Percentiles rank a stretch among this genome's conserved stretches.
Conservation (phyloP, 1,139 yeast species). For the Yamadazyma songkhlaensis region DNA sequence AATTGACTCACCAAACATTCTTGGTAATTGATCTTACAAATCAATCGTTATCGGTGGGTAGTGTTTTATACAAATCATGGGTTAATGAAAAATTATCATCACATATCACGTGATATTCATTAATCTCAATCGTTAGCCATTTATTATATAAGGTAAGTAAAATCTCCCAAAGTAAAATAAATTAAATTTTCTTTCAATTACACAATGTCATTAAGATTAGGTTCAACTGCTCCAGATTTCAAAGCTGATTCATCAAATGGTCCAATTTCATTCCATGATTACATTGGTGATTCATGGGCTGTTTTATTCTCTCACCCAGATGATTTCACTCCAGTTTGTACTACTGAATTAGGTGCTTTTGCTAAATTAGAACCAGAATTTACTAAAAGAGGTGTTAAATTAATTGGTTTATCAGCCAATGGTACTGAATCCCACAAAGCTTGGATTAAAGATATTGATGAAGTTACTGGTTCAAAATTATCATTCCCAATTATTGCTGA, state of each 20-base stretch:
- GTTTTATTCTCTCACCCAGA: slow-evolving; percentile 90
- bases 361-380: slow-evolving; percentile 83
- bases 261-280: slow-evolving; percentile 75
- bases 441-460: slow-evolving; percentile 89
- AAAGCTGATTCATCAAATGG: slow-evolving; percentile 76
- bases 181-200: background rate
- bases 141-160: background rate
- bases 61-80: too few species aligned
- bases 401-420: slow-evolving; percentile 84
- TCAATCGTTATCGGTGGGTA: too few species aligned
- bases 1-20: too few species aligned
- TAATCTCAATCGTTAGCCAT: slow-evolving; percentile 1
- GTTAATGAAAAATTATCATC: slow-evolving; percentile 2
- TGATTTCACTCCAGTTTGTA: slow-evolving; percentile 93
- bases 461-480: slow-evolving; percentile 67
- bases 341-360: slow-evolving; percentile 92
- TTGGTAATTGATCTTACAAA: too few species aligned
- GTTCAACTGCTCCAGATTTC: slow-evolving; percentile 81
- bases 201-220: slow-evolving; percentile 23
- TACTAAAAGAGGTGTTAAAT: slow-evolving; percentile 72
- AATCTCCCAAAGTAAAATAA: background rate
- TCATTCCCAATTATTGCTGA: slow-evolving; percentile 88
- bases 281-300: slow-evolving; percentile 78
- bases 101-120: slow-evolving; percentile 8
- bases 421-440: slow-evolving; percentile 70